These are phyloP conservation scores for Serendipita sp. DNA, from an alignment of 768 basidiomycete genomes.

Conservation along the genomic window DNA sequence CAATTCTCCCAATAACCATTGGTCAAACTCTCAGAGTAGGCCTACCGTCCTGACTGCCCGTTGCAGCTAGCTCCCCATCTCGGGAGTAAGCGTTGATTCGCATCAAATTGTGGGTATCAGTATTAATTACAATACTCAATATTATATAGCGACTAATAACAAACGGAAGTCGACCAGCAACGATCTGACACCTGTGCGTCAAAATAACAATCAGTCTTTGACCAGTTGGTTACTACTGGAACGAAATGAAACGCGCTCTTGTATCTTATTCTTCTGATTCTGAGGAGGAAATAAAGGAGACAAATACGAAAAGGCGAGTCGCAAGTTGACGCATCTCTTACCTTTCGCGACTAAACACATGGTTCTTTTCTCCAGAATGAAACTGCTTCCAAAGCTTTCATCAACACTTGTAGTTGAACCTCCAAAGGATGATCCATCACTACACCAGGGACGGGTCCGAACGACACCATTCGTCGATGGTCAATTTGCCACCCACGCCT, in stretches of 20 bases:
- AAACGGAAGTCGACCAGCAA: too few relatives aligned
- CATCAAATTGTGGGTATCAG: too few relatives aligned
- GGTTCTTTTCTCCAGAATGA: slow-evolving; percentile 26
- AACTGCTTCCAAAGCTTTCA: slow-evolving; percentile 37
- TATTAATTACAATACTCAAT: too few relatives aligned
- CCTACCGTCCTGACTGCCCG: too few relatives aligned
- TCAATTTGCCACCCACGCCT: slow-evolving; percentile 69
- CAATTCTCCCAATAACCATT: too few relatives aligned
- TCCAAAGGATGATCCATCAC: slow-evolving; percentile 55
- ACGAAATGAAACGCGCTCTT: neutral
- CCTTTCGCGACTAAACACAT: neutral
- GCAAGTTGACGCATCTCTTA: neutral
- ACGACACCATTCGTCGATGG: slow-evolving; percentile 69
- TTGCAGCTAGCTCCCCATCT: too few relatives aligned
- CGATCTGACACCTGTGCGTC: too few relatives aligned
- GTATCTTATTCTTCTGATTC: slow-evolving; percentile 2
- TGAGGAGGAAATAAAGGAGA: neutral
- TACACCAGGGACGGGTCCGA: slow-evolving; percentile 73
- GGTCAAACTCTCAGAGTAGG: too few relatives aligned
- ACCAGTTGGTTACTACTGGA: too few relatives aligned
- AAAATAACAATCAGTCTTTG: too few relatives aligned
- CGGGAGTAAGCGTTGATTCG: too few relatives aligned
- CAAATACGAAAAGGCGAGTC: neutral
- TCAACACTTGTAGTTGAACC: slow-evolving; percentile 27
- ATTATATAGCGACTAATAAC: too few relatives aligned